Evolutionary conservation across 306 rosid genomes (phyloP).

Genomic region (Geum urbanum): DNA sequence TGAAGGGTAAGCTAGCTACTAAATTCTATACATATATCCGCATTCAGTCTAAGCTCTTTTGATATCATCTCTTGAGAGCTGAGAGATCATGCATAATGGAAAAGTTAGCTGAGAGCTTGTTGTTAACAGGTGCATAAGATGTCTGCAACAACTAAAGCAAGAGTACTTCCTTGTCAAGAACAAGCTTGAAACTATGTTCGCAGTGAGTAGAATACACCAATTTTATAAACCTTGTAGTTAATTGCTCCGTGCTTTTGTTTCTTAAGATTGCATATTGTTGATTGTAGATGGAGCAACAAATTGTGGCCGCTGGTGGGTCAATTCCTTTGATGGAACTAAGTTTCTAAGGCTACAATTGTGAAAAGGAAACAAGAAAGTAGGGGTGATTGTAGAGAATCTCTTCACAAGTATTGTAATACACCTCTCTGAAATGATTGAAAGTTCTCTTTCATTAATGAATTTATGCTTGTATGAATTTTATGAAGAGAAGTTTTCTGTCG

Average conservation of each 20-base stretch:
- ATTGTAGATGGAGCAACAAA: conserved; percentile 90
- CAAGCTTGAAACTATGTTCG: conserved; percentile 76
- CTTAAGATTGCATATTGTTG: conserved; percentile 6
- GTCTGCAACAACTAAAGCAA: conserved; percentile 86
- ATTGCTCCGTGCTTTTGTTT: neutral
- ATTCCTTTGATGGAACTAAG: conserved; percentile 58
- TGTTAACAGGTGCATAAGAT: conserved; percentile 63
- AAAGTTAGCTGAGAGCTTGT: neutral
- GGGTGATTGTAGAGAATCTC: conserved; percentile 45
- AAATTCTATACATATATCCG: conserved; percentile 3
- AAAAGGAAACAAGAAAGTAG: conserved; percentile 17
- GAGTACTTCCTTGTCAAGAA: conserved; percentile 75
- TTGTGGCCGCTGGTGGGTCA: conserved; percentile 90
- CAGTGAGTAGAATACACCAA: conserved; percentile 40
- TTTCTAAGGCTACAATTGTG: conserved; percentile 32
- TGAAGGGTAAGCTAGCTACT: conserved; percentile 66
- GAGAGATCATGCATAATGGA: neutral
- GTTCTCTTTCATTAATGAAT: conserved; percentile 35
- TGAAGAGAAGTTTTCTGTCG: conserved; percentile 28
- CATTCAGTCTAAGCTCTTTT: conserved; percentile 1
- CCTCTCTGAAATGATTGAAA: conserved; percentile 24
- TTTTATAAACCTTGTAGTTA: conserved; percentile 7
- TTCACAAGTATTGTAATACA: conserved; percentile 31
- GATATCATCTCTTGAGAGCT: neutral
- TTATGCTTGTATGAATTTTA: conserved; percentile 49